Evolutionary conservation across 2,329 filamentous ascomycete species (phyloP).

Genomic region (Cladophialophora chaetospira): DNA sequence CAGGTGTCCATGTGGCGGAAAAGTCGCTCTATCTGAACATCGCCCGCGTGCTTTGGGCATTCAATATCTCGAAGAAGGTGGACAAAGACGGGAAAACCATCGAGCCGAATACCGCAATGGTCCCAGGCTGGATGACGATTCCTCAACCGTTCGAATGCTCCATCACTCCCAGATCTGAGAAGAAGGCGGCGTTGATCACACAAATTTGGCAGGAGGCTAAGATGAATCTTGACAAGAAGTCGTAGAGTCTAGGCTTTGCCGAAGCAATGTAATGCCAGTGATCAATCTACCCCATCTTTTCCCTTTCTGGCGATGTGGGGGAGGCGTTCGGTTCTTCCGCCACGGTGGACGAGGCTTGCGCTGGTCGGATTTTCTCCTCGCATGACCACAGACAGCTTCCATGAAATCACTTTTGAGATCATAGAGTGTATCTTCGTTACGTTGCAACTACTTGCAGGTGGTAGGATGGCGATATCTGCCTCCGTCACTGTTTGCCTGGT

Average conservation of each 20-base stretch:
- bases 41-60: constrained; percentile 39
- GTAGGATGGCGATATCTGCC: too few species aligned
- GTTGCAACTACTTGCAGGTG: too few species aligned
- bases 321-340: too few species aligned
- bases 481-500: too few species aligned
- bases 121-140: constrained; percentile 29
- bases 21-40: constrained; percentile 36
- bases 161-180: constrained; percentile 18
- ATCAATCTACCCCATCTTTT: background rate
- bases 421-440: too few species aligned
- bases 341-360: too few species aligned
- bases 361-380: too few species aligned
- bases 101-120: constrained; percentile 24
- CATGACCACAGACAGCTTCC: too few species aligned
- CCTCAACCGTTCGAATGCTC: constrained; percentile 24
- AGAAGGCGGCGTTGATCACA: constrained; percentile 21
- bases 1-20: constrained; percentile 39
- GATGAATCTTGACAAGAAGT: constrained; percentile 9
- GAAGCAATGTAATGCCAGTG: background rate
- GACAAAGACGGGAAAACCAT: constrained; percentile 17
- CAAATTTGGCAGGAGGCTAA: constrained; percentile 21
- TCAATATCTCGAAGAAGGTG: constrained; percentile 34
- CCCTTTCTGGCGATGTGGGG: background rate
- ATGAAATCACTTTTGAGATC: too few species aligned
- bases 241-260: background rate